Evolutionary conservation across 495 filamentous ascomycete species (phyloP).

Genomic region (Stereocaulon alpinum): DNA sequence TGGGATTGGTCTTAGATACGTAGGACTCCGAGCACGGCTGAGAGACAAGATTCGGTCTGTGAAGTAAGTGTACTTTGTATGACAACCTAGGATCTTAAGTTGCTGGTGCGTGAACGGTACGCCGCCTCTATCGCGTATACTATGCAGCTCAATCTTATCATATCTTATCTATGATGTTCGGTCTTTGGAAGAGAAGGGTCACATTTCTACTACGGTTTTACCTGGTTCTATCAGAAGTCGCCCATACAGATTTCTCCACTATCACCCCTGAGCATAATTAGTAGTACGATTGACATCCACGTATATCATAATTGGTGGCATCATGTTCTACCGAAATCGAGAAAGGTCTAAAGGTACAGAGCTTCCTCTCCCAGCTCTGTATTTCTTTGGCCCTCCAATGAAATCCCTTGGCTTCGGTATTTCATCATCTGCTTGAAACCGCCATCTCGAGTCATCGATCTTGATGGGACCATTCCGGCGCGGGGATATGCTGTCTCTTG

Average conservation of each 20-base stretch:
- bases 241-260: too few species aligned
- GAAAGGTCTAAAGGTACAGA: conserved; percentile 82
- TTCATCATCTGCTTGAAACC: conserved; percentile 70
- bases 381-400: conserved; percentile 56
- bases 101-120: not conserved
- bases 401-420: conserved; percentile 81
- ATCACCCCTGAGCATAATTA: not conserved
- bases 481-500: conserved; percentile 15
- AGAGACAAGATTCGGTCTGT: not conserved
- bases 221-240: not conserved
- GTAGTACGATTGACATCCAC: not conserved
- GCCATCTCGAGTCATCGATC: conserved; percentile 76
- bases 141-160: not conserved
- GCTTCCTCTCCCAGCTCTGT: conserved; percentile 84
- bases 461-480: conserved; percentile 38
- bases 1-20: conserved; percentile 6
- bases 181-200: not conserved
- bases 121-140: not conserved
- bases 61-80: not conserved
- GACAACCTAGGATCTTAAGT: too few species aligned
- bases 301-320: not conserved
- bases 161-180: not conserved
- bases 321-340: conserved; percentile 16
- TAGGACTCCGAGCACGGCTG: not conserved
- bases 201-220: not conserved